phyloP scores from a whole-genome alignment of 495 filamentous ascomycete genomes.

The Talaromyces thailandensis region DNA sequence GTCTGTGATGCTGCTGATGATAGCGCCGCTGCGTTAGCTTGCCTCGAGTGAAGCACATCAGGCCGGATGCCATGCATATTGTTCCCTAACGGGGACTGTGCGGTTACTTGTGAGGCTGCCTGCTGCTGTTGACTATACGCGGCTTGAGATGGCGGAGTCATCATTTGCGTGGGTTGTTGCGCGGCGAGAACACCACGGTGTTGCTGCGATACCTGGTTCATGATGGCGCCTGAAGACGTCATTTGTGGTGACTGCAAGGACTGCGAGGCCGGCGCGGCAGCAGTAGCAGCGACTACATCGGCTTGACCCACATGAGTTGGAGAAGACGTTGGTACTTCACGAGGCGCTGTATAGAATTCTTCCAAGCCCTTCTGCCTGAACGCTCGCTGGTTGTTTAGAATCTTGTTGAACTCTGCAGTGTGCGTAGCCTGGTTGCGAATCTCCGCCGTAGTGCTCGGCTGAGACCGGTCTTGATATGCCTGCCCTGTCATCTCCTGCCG shows the following conservation, averaged over 20 bases:
- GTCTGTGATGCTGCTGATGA: conserved; percentile 28
- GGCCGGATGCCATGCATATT: conserved; percentile 34
- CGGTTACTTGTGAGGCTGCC: conserved; percentile 30
- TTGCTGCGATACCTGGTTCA: conserved; percentile 30
- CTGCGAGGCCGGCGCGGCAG: conserved; percentile 39
- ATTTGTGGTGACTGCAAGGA: conserved; percentile 35
- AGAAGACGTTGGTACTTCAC: conserved; percentile 56
- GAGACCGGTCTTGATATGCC: conserved; percentile 79
- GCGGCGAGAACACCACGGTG: conserved; percentile 20
- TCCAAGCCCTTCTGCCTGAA: conserved; percentile 69
- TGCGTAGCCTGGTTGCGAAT: conserved; percentile 82
- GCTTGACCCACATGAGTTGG: conserved; percentile 13
- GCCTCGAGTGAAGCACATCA: conserved; percentile 36
- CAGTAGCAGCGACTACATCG: conserved; percentile 21
- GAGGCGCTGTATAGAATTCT: conserved; percentile 67
- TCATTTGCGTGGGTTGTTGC: conserved; percentile 31
- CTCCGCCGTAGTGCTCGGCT: conserved; percentile 70
- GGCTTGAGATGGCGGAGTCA: conserved; percentile 23
- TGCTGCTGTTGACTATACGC: conserved; percentile 21
- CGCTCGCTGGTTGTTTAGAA: conserved; percentile 62
- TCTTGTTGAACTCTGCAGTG: conserved; percentile 83
- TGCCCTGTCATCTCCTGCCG: conserved; percentile 85
- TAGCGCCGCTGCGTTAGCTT: conserved; percentile 30
- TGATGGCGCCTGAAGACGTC: conserved; percentile 24
- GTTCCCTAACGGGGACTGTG: conserved; percentile 34